Evolutionary conservation across 257 asterid genomes (phyloP).

Genomic region (Solanum sejunctum): DNA sequence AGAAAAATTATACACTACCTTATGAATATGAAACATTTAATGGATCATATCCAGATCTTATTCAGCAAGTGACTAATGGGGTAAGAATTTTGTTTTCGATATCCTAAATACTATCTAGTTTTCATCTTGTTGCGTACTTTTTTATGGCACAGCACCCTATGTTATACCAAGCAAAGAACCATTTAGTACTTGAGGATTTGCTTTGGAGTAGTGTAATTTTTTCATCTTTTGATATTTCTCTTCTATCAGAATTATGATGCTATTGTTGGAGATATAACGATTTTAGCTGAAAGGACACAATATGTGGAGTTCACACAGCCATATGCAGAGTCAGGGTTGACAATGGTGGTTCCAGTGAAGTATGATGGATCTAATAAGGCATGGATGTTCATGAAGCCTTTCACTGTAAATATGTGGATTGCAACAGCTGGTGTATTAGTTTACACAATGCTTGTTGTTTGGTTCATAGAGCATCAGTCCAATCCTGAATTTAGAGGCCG

Average conservation of each 20-base stretch:
- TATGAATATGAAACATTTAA: conserved; percentile 9
- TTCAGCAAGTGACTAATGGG: conserved; percentile 10
- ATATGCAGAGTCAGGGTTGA: conserved; percentile 24
- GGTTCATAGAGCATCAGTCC: conserved; percentile 28
- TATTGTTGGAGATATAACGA: conserved; percentile 20
- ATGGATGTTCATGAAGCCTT: conserved; percentile 26
- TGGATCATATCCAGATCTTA: conserved; percentile 13
- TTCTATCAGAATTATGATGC: conserved; percentile 10
- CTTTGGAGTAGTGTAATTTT: not conserved
- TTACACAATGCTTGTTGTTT: conserved; percentile 26
- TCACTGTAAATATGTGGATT: conserved; percentile 20
- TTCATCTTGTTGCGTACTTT: not conserved
- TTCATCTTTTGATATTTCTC: not conserved
- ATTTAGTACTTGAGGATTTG: not conserved
- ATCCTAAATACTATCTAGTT: not conserved
- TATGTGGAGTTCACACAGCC: conserved; percentile 26
- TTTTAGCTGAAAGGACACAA: conserved; percentile 13
- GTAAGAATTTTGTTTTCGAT: conserved; percentile 1
- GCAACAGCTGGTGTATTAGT: conserved; percentile 12
- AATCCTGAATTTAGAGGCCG: conserved; percentile 13
- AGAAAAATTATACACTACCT: conserved; percentile 9
- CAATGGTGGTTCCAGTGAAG: conserved; percentile 22
- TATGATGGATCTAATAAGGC: not conserved
- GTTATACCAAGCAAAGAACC: not conserved
- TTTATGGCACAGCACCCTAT: not conserved